phyloP scores from a whole-genome alignment of 345 rosid genomes.

The Cardamine occulta region DNA sequence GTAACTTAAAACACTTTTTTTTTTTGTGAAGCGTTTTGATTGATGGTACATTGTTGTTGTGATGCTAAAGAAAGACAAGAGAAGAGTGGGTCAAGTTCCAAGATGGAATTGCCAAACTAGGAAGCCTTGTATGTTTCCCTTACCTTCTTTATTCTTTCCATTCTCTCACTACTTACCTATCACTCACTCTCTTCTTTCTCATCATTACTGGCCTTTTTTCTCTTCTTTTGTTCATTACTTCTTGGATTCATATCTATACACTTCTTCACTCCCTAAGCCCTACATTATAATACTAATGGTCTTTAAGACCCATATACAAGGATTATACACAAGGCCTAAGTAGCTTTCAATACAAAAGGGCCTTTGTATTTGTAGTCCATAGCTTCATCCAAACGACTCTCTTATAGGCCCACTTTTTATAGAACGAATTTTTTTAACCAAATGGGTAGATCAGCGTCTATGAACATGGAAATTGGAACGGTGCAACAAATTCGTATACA shows the following conservation, averaged over 20 bases:
- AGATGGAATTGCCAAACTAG: conserved; percentile 29
- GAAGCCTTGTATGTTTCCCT: conserved; percentile 39
- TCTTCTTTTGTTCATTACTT: background rate
- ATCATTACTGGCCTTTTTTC: conserved; percentile 9
- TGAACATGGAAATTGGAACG: background rate
- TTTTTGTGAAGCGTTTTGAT: conserved; percentile 9
- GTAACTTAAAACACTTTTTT: background rate
- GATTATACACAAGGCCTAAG: background rate
- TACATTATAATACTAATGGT: background rate
- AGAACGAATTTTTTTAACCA: no score
- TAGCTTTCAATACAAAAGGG: background rate
- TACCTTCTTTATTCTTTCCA: conserved; percentile 25
- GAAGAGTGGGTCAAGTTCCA: conserved; percentile 38
- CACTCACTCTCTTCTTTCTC: conserved; percentile 21
- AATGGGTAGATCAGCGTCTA: background rate
- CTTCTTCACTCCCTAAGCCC: background rate
- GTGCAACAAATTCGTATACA: background rate
- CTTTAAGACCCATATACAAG: conserved; percentile 19
- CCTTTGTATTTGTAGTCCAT: background rate
- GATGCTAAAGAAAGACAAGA: conserved; percentile 37
- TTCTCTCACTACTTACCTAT: conserved; percentile 38
- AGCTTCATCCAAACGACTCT: background rate
- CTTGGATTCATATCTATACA: background rate
- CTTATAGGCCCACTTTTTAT: background rate
- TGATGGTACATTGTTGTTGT: conserved; percentile 25